Percentiles rank a stretch among this genome's conserved stretches.
phyloP scores from a whole-genome alignment of 2,329 filamentous ascomycete genomes.

The Fusarium azukiicola region DNA sequence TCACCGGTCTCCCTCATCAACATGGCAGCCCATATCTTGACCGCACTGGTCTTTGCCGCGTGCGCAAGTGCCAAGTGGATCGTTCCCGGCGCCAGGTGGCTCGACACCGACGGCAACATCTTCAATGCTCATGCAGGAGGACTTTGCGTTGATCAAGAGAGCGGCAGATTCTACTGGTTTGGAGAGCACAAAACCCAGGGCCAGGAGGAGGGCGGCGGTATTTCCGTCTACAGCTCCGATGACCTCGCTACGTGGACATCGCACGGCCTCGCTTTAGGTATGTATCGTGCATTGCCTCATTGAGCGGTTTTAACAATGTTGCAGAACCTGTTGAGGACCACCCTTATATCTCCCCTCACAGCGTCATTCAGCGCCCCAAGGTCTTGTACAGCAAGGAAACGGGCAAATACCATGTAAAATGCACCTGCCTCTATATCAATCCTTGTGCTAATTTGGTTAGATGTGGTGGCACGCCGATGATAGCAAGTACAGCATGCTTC shows the following conservation, averaged over 20 bases:
- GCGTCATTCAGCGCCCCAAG: conserved; percentile 82
- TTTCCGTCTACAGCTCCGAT: conserved; percentile 80
- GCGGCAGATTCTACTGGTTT: conserved; percentile 79
- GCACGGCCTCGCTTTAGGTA: conserved; percentile 77
- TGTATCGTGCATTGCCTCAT: conserved; percentile 22
- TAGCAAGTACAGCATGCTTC: conserved; percentile 74
- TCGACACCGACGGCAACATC: conserved; percentile 78
- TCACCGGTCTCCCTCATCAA: background rate
- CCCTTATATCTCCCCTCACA: conserved; percentile 74
- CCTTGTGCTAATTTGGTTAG: conserved; percentile 51
- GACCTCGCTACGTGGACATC: conserved; percentile 79
- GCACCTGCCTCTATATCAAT: background rate
- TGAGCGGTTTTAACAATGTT: background rate
- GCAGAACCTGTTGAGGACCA: conserved; percentile 74
- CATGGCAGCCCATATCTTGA: conserved; percentile 23
- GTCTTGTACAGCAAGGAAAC: conserved; percentile 78
- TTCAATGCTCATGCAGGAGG: conserved; percentile 82
- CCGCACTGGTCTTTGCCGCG: conserved; percentile 38
- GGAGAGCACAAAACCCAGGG: conserved; percentile 81
- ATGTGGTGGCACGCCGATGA: conserved; percentile 83
- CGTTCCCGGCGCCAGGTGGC: conserved; percentile 81
- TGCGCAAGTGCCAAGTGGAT: conserved; percentile 69
- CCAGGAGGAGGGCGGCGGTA: conserved; percentile 78
- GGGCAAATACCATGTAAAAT: conserved; percentile 75
- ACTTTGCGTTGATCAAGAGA: conserved; percentile 72